These are phyloP conservation scores for Cordyceps cateniannulata DNA, from an alignment of 2,329 filamentous ascomycete genomes.

Conservation along the genomic window DNA sequence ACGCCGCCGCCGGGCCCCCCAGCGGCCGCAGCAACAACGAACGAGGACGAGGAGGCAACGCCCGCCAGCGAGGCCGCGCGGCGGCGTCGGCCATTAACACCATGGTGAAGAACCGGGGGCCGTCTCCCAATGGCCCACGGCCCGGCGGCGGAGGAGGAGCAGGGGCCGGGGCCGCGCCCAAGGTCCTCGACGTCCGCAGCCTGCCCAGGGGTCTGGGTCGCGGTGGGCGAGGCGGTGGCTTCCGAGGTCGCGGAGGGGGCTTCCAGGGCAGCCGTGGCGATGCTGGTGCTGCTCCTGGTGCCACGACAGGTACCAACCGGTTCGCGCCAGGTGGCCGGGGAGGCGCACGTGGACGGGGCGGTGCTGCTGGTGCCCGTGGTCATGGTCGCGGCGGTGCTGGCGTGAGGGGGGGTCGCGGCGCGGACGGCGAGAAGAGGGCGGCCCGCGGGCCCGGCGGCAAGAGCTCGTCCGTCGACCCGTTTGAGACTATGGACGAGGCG, in stretches of 20 bases:
- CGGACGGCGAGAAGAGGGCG: constrained; percentile 12
- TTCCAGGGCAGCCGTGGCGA: constrained; percentile 7
- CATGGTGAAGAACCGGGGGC: constrained; percentile 21
- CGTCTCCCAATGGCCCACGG: neutral
- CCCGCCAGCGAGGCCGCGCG: constrained; percentile 26
- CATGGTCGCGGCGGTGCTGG: constrained; percentile 8
- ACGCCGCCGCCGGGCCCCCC: constrained; percentile 13
- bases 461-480: constrained; percentile 17
- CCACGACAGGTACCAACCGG: neutral
- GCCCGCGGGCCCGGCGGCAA: constrained; percentile 11
- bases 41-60: constrained; percentile 12
- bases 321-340: constrained; percentile 11
- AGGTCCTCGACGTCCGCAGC: constrained; percentile 34
- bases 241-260: constrained; percentile 16
- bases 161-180: constrained; percentile 23
- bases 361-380: constrained; percentile 10
- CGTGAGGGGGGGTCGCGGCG: neutral
- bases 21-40: constrained; percentile 10
- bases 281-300: constrained; percentile 11
- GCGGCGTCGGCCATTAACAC: constrained; percentile 29
- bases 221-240: constrained; percentile 19
- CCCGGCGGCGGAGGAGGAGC: neutral
- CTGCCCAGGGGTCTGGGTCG: constrained; percentile 27
- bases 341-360: constrained; percentile 1
- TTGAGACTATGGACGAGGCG: constrained; percentile 24